These are phyloP conservation scores for Rhodotorula babjevae DNA, from an alignment of 768 basidiomycete species.

Conservation along the genomic window DNA sequence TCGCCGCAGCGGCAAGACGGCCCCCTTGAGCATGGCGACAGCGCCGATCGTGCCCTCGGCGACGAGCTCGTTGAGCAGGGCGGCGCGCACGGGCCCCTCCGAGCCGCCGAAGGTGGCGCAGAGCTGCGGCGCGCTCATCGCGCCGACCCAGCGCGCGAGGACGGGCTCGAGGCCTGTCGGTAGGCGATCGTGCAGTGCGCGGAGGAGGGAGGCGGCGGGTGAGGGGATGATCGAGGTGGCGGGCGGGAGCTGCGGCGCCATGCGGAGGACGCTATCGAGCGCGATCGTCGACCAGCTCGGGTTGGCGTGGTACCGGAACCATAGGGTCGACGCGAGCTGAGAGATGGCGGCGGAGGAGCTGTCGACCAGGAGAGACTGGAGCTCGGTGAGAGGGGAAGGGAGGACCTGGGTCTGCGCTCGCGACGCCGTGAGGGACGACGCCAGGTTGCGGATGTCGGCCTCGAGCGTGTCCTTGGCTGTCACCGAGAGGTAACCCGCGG, in stretches of 20 bases:
- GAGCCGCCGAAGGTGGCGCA: slow-evolving; percentile 10
- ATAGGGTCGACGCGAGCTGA: slow-evolving; percentile 9
- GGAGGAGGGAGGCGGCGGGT: neutral
- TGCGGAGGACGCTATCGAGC: slow-evolving; percentile 18
- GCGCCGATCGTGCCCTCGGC: slow-evolving; percentile 10
- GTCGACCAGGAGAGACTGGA: slow-evolving; percentile 29
- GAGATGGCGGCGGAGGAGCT: slow-evolving; percentile 2
- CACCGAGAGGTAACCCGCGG: neutral
- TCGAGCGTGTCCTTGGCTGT: neutral
- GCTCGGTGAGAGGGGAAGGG: slow-evolving; percentile 13
- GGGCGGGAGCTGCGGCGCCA: slow-evolving; percentile 3
- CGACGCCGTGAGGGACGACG: neutral
- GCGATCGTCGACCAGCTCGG: slow-evolving; percentile 3
- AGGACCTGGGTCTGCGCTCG: neutral
- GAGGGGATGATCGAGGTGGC: neutral
- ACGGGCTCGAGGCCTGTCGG: neutral
- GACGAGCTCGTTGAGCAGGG: slow-evolving; percentile 14
- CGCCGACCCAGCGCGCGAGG: slow-evolving; percentile 9
- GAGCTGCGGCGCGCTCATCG: neutral
- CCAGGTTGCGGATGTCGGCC: neutral
- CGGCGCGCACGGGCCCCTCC: neutral
- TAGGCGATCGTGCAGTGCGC: slow-evolving; percentile 15
- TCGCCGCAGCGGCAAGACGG: slow-evolving; percentile 10
- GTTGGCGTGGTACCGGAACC: neutral
- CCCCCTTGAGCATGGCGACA: neutral